Evolutionary conservation across 2,329 filamentous ascomycete species (phyloP), one percentile per base, ranked within the genome.

Genomic region (Penicillium sp.): DNA sequence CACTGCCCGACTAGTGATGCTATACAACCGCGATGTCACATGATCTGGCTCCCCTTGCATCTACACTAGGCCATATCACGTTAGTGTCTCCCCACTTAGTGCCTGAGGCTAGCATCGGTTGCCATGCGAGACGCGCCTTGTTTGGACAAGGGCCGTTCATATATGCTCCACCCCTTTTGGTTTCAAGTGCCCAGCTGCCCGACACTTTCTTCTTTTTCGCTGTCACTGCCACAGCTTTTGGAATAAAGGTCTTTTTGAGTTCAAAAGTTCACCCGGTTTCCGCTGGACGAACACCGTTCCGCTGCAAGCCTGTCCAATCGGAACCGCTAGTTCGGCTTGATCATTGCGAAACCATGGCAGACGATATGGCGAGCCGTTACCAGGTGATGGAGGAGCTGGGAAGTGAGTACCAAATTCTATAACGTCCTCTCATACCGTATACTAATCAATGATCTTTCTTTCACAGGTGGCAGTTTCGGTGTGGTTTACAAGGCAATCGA

Each of bases 401-500:
- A 68, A 92, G 92, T 95, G 79, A 78, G 89, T 85, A 39, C 55
- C 45, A 44, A 31, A 24, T 28, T 26, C 16, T 36, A 48, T 26
- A 26, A 15, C 12, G n/a, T 34, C 12, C 18, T 42, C 48, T 39
- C 39, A 58, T 53, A 48, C 33, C 28, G 47, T 46, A 45, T 39
- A 54, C 64, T 65, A 41, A 62, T 47, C 15, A 34, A 29, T 28
- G 33, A 47, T 51, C 56, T 57, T 58, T 63, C 51, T 33, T 52
- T 53, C 31, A 34, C 41, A 95, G 90, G 90, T 74, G 93, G 93
- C 53, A 96, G 92, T 72, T 99, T 99, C 72, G 94, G 94, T 51
- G 86, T 93, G 42, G 94, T 99, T 29, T 99, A 95, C 81, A 96
- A 96, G 73, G 94, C 91, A 46, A 92, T 96, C 67, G 91, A 97